A percentile compares a stretch with the other conserved stretches of the same genome.
Evolutionary conservation across 2,329 filamentous ascomycete species (phyloP).

Genomic region (Talaromyces islandicus): DNA sequence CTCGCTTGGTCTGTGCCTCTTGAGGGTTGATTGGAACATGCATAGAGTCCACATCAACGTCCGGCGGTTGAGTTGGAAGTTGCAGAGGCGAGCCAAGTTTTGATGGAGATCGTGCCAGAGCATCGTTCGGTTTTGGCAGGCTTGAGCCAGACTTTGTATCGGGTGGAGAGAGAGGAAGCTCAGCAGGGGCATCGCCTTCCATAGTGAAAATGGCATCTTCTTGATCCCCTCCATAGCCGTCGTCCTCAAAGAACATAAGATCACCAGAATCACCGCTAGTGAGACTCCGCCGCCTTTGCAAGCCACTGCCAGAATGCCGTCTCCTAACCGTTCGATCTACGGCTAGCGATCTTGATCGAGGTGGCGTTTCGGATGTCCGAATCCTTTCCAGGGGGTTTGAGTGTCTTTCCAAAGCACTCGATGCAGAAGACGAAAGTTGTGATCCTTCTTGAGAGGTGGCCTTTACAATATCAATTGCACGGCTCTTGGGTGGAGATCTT

Average conservation of each 20-base stretch:
- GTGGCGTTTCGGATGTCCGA: constrained; percentile 39
- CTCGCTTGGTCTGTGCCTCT: constrained; percentile 55
- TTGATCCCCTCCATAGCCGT: constrained; percentile 74
- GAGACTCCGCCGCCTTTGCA: constrained; percentile 74
- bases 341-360: constrained; percentile 29
- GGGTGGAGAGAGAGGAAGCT: constrained; percentile 4
- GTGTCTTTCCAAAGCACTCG: constrained; percentile 30
- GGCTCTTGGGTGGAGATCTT: constrained; percentile 16
- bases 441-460: constrained; percentile 19
- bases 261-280: constrained; percentile 62
- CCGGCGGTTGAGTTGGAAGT: neutral
- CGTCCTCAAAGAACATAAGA: constrained; percentile 85
- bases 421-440: constrained; percentile 32
- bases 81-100: constrained; percentile 5
- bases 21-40: constrained; percentile 64
- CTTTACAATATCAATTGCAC: constrained; percentile 23
- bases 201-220: constrained; percentile 66
- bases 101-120: neutral
- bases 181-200: constrained; percentile 47
- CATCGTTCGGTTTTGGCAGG: neutral
- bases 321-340: constrained; percentile 43
- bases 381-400: constrained; percentile 28
- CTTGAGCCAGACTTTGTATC: neutral
- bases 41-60: constrained; percentile 16
- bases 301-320: constrained; percentile 80